Percentiles rank a stretch among this genome's conserved stretches.
These are phyloP conservation scores for Didymella keratinophila DNA, from an alignment of 2,329 filamentous ascomycete species.

Conservation along the genomic window DNA sequence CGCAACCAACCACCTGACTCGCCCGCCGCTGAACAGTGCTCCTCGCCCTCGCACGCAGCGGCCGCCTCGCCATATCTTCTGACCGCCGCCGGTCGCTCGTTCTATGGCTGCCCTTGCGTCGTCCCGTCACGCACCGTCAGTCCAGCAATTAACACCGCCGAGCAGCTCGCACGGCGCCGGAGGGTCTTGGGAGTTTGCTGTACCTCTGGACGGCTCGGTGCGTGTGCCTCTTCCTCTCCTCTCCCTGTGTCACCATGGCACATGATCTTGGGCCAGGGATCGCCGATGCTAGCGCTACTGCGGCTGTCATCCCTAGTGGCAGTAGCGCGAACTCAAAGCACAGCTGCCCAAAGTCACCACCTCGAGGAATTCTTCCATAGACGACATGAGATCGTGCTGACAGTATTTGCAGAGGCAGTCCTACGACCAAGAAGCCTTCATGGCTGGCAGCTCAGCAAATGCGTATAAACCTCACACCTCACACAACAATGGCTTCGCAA, in stretches of 20 bases:
- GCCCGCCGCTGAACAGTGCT: neutral
- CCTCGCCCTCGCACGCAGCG: constrained; percentile 11
- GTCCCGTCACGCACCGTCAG: constrained; percentile 38
- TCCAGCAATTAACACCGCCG: constrained; percentile 50
- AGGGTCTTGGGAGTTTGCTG: constrained; percentile 49
- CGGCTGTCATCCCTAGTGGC: constrained; percentile 30
- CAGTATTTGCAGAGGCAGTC: constrained; percentile 35
- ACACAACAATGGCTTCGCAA: constrained; percentile 47
- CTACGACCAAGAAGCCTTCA: constrained; percentile 45
- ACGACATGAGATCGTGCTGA: constrained; percentile 31
- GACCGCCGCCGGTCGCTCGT: constrained; percentile 18
- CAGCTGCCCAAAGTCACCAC: constrained; percentile 9
- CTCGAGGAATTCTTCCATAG: constrained; percentile 1
- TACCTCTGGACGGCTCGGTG: constrained; percentile 49
- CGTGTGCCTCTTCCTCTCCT: constrained; percentile 28
- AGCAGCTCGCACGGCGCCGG: constrained; percentile 51
- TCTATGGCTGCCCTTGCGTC: constrained; percentile 47
- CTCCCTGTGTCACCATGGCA: constrained; percentile 8
- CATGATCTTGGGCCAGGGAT: constrained; percentile 1
- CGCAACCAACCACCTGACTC: constrained; percentile 14
- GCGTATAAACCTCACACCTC: constrained; percentile 43
- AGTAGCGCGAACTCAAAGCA: constrained; percentile 30
- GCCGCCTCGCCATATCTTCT: constrained; percentile 19
- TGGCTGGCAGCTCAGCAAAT: constrained; percentile 44
- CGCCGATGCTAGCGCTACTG: constrained; percentile 32